Base-by-base conservation (phyloP, 2,329 filamentous ascomycete species). In the Rutstroemia sp. region DNA sequence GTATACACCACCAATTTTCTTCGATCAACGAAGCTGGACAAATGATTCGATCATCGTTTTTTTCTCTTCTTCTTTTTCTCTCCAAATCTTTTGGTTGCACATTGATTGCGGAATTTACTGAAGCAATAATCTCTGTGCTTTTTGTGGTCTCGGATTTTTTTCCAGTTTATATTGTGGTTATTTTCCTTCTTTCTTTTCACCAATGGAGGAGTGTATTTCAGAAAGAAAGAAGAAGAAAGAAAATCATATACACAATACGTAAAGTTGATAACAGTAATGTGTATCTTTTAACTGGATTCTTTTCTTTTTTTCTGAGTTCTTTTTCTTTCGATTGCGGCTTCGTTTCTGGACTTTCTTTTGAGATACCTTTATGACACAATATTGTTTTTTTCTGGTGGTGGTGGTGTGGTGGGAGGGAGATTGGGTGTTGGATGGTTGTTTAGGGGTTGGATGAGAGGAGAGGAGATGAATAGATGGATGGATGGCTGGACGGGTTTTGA, bases 1-100 rank as follows among this genome's bases (percentile, higher is more conserved):
- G 59, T 61, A 60, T 23, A 23, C 23, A 23, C 23, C 51, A 63
- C 40, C 57, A 55, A 56, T 30, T 30, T 30, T 10, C 17, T 46
- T 52, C 16, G n/a, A 52, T 27, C 30, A 30, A 17, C 50, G 25
- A 40, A 48, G 27, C 27, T 30, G 27, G 27, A 30, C 27, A 30
- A 8, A 30, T 30, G 27, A 30, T 30, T 30, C 27, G 27, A 30
- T 30, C 27, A 30, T 30, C 9, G 23, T 30, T 30, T 48, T 54
- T 60, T 54, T 40, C 25, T 45, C 49, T 45, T 53, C n/a, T 3
- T 3, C 40, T 59, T 59, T 51, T 25, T 23, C 36, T 46, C 21
- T 14, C 51, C 23, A 23, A 47, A 52, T 19, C 7, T 5, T 47
- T 47, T 53, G 12, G 40, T 23, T 25, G 40, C 27, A 30, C 27